These are phyloP conservation scores for Kickxella alabastrina DNA, from an alignment of 192 early-diverging fungal species.

Conservation along the genomic window DNA sequence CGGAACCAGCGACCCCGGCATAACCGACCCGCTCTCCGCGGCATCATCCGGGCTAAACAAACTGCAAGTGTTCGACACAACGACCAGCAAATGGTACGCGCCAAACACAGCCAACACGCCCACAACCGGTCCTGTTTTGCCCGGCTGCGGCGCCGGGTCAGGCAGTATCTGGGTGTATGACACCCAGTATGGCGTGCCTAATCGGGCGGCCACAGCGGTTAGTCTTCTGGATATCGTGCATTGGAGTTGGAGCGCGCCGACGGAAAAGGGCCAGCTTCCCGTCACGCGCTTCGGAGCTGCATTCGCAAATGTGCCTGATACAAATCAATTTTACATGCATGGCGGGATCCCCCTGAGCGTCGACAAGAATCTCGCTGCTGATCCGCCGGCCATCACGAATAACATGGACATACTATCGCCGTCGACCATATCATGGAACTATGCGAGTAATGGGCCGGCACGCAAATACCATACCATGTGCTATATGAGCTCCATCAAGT, in stretches of 20 bases:
- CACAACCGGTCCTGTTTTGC: constrained; percentile 30
- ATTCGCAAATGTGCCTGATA: constrained; percentile 26
- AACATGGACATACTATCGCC: constrained; percentile 51
- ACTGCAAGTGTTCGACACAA: constrained; percentile 42
- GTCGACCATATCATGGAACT: constrained; percentile 56
- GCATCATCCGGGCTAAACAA: constrained; percentile 24
- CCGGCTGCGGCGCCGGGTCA: constrained; percentile 36
- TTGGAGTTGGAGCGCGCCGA: constrained; percentile 51
- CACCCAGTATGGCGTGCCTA: constrained; percentile 22
- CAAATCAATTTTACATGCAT: constrained; percentile 43
- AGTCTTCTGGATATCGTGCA: constrained; percentile 47
- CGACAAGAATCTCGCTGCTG: constrained; percentile 22
- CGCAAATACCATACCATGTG: constrained; percentile 55
- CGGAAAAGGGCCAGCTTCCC: constrained; percentile 34
- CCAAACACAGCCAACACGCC: constrained; percentile 44
- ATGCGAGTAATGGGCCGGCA: constrained; percentile 56
- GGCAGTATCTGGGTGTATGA: constrained; percentile 41
- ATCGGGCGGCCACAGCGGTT: constrained; percentile 23
- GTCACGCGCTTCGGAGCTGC: constrained; percentile 42
- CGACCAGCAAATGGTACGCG: constrained; percentile 41
- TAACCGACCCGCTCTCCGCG: constrained; percentile 21
- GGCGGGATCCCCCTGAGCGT: constrained; percentile 41
- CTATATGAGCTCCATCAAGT: constrained; percentile 55
- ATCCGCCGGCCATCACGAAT: constrained; percentile 31
- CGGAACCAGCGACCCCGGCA: constrained; percentile 29